phyloP scores from a whole-genome alignment of 805 yeast genomes.

The Ogataea ramenticola region DNA sequence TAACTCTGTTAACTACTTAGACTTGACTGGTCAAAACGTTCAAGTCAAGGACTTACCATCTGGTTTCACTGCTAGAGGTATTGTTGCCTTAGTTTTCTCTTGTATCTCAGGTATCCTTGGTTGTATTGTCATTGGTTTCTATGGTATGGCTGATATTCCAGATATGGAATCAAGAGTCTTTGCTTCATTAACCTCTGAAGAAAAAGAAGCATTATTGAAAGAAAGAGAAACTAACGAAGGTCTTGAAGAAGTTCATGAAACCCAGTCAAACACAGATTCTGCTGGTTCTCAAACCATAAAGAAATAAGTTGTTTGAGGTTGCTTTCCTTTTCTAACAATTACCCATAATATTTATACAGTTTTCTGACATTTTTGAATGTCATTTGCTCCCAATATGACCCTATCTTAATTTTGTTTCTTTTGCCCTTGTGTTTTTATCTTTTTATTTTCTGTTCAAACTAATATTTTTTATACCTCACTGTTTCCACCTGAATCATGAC shows the following conservation, averaged over 20 bases:
- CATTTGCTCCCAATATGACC: not conserved
- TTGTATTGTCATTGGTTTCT: conserved; percentile 63
- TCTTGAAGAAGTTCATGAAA: conserved; percentile 3
- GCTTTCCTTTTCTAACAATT: not conserved
- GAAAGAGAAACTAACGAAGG: conserved; percentile 10
- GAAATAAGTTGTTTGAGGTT: not conserved
- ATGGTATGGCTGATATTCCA: conserved; percentile 81
- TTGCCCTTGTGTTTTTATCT: not conserved
- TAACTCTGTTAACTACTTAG: conserved; percentile 52
- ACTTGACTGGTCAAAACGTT: conserved; percentile 67
- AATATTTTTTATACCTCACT: not conserved
- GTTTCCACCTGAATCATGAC: not conserved
- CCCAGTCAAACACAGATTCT: not conserved
- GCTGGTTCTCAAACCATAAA: not conserved
- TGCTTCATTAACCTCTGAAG: conserved; percentile 44
- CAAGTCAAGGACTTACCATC: conserved; percentile 64
- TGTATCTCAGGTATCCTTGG: conserved; percentile 82
- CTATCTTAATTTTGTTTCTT: no score
- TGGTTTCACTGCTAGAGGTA: conserved; percentile 94
- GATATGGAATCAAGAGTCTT: conserved; percentile 58
- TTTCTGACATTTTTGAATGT: not conserved
- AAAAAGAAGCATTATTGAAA: conserved; percentile 13
- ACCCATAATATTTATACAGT: not conserved
- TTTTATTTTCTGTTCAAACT: not conserved
- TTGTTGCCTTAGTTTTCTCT: conserved; percentile 89